Evolutionary conservation across 164 flowering plant genomes (phyloP), one percentile per base, ranked within the genome.

Genomic region (Aristolochia californica): DNA sequence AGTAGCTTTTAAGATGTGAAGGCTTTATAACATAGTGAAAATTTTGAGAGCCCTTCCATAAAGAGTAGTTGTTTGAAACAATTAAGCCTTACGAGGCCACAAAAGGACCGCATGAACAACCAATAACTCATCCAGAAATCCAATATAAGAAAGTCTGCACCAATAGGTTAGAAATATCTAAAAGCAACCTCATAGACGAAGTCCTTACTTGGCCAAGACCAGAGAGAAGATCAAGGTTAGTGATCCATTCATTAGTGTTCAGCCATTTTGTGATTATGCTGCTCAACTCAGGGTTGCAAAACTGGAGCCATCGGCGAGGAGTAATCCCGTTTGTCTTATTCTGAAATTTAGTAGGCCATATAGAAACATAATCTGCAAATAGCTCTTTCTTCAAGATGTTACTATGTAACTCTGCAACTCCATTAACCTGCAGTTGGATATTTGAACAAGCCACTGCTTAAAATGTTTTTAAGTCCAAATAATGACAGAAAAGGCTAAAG

Each of bases 301-400:
- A 93, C 2, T 75, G 77, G 59, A 93, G 88, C 99, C 99, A 93
- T 22, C 99, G 72, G 34, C 97, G 96, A 63, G 96, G 99, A 56
- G 99, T 93, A 55, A 93, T 85, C 57, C 99, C 99, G 70, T 93
- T 93, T 47, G 99, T 93, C 64, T 93, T 93, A 67, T 93, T 93
- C 72, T 93, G 97, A 60, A 93, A 86, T 72, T 89, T 89, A 63
- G 70, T 72, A 13, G 99, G 99, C 99, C 99, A 93, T 68, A 93
- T 45, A 44, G 96, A 85, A 61, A 87, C 97, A 67, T 85, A 93
- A 58, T 93, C 95, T 43, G 82, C 85, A 76, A 93, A 89, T 60
- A 93, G 72, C 72, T 93, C 97, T 12, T 83, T 22, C 67, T 77
- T 93, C 45, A 93, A 74, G 57, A 93, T 89, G 73, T 89, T 97